phyloP scores from a whole-genome alignment of 352 stramenopile genomes.

The Thraustochytrium striatum region DNA sequence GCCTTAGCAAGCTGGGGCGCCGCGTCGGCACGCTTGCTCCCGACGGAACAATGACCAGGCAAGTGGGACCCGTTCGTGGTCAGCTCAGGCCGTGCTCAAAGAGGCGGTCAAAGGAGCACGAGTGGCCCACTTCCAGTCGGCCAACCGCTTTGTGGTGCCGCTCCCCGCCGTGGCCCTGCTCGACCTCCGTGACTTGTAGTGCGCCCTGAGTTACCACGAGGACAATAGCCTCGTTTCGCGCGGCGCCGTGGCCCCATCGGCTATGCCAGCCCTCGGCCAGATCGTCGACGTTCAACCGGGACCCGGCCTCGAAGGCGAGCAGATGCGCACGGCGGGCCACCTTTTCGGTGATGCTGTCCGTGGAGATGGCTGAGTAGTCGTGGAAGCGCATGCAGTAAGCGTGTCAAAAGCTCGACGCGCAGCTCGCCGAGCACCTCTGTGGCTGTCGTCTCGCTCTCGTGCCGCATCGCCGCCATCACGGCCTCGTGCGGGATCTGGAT shows the following conservation, averaged over 20 bases:
- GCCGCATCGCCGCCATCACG: not conserved
- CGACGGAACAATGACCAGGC: not conserved
- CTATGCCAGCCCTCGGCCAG: not conserved
- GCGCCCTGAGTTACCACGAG: slow-evolving; percentile 28
- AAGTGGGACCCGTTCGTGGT: too few species aligned
- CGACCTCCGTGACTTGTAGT: not conserved
- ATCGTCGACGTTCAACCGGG: not conserved
- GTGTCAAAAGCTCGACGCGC: not conserved
- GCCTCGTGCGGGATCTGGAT: too few species aligned
- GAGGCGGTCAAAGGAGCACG: too few species aligned
- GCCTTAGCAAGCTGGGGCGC: not conserved
- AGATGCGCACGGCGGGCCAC: not conserved
- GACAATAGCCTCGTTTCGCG: not conserved
- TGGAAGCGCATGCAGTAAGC: not conserved
- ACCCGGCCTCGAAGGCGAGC: not conserved
- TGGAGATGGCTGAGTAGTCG: not conserved
- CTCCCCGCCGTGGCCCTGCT: not conserved
- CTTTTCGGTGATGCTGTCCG: not conserved
- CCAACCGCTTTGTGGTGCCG: not conserved
- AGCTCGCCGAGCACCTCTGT: not conserved
- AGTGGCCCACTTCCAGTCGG: not conserved
- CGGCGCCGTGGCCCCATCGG: too few species aligned
- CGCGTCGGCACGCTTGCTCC: not conserved
- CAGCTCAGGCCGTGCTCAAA: too few species aligned
- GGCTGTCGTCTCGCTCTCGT: not conserved